Conservation (phyloP, 345 rosid species). For the Passiflora organensis region DNA sequence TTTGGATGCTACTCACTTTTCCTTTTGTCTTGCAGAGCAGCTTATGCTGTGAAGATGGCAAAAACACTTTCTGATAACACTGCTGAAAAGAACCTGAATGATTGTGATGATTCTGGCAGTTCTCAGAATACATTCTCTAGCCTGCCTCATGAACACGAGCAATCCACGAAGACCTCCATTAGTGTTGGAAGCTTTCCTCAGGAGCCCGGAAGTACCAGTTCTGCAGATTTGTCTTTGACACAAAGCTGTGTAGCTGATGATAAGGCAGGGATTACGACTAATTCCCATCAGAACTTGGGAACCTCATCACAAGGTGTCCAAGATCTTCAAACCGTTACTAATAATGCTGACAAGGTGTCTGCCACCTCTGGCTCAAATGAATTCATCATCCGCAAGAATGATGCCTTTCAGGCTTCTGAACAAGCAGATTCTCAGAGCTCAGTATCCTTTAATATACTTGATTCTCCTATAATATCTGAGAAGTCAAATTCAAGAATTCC, state of each 20-base stretch:
- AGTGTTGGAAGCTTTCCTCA: conserved; percentile 89
- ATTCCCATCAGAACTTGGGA: conserved; percentile 42
- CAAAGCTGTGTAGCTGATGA: conserved; percentile 40
- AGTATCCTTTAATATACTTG: conserved; percentile 44
- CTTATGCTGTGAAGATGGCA: conserved; percentile 81
- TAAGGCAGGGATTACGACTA: conserved; percentile 40
- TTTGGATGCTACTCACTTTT: neutral
- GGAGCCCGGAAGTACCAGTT: conserved; percentile 77
- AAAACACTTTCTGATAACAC: conserved; percentile 63
- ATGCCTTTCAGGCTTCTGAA: conserved; percentile 35
- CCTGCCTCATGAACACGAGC: conserved; percentile 81
- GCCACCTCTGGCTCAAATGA: conserved; percentile 54
- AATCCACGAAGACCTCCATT: conserved; percentile 74
- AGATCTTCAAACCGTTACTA: conserved; percentile 41
- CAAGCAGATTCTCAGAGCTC: conserved; percentile 64
- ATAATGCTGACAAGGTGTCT: conserved; percentile 44
- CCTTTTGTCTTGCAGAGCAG: conserved; percentile 58
- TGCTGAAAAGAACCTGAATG: conserved; percentile 78
- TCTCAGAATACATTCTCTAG: conserved; percentile 78
- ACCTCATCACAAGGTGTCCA: conserved; percentile 41
- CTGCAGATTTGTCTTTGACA: conserved; percentile 56
- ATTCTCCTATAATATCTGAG: conserved; percentile 82
- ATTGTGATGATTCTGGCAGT: conserved; percentile 63
- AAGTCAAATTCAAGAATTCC: conserved; percentile 61
- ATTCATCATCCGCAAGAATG: conserved; percentile 32